Evolutionary conservation across 2,329 filamentous ascomycete genomes (phyloP), one percentile per base, ranked within the genome.

Genomic region (Triangularia setosa): DNA sequence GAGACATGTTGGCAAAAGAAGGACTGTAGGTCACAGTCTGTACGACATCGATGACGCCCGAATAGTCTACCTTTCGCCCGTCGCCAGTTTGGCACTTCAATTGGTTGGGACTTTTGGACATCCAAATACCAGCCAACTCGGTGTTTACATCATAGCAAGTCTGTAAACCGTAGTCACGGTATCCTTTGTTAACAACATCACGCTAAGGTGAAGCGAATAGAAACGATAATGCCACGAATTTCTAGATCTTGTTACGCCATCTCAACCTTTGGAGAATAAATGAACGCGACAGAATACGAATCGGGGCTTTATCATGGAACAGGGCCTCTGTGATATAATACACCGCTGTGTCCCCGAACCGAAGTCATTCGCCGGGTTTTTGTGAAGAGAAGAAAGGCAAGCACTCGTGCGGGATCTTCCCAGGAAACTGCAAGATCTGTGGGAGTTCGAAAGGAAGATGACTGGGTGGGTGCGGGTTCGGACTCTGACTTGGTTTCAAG

Each of bases 1-100:
- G 83, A 11, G 84, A 91, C 71, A 91, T 90, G 88, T 77, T 92
- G 58, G 87, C 89, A 1, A 89, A 87, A 70, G 88, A 91, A 72
- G 87, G 85, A 18, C 68, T 79, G 16, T 80, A 70, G 69, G 25
- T 55, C 23, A 11, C 57, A 1, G 30, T 9, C 16, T 4, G n/a
- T 16, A 16, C 25, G 2, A 18, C 18, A 8, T n/a, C 35, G n/a
- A 18, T 35, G 30, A 35, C 12, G 30, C 30, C 14, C 14, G 12
- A 35, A 35, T 30, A 6, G 11, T 11, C 12, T 2, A 11, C 30
- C 30, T 11, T 14, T 35, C 9, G 12, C 9, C n/a, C 12, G 12
- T 14, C 9, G 12, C 12, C 9, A 35, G 16, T 18, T 44, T n/a
- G 35, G 18, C 16, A 44, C 9, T 4, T 44, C 9, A 35, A 2